Conservation (phyloP, 2,329 filamentous ascomycete species). For the Alternaria longipes region DNA sequence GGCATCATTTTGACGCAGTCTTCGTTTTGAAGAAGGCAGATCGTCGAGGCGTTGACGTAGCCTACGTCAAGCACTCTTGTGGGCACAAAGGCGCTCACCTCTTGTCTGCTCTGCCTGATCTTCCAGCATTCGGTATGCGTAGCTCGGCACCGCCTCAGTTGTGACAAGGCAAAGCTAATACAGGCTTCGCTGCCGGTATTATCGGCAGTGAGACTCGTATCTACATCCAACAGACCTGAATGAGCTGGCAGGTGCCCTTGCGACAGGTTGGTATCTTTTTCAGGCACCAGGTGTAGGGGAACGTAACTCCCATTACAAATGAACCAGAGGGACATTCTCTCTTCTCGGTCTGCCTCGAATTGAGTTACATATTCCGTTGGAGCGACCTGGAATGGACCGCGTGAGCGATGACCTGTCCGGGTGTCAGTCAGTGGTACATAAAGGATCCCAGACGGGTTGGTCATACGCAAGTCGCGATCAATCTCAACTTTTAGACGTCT, state of each 20-base stretch:
- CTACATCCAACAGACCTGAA: background rate
- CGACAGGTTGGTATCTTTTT: too few species aligned
- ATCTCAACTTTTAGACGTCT: background rate
- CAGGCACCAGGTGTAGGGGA: too few species aligned
- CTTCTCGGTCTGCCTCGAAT: background rate
- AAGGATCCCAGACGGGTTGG: too few species aligned
- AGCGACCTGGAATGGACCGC: background rate
- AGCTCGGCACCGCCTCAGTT: background rate
- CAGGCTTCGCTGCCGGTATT: background rate
- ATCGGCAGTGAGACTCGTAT: background rate
- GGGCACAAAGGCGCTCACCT: background rate
- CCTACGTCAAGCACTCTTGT: background rate
- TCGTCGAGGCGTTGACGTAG: fast-evolving
- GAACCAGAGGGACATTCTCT: too few species aligned
- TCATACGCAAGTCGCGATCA: too few species aligned
- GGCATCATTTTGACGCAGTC: too few species aligned
- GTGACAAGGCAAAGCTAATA: background rate
- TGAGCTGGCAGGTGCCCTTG: background rate
- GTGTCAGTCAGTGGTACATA: too few species aligned
- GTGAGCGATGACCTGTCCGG: too few species aligned
- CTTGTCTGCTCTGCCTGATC: background rate
- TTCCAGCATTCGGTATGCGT: background rate
- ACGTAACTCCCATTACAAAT: too few species aligned
- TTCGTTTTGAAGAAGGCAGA: background rate
- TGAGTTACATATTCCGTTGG: background rate